phyloP scores from a whole-genome alignment of 2,329 filamentous ascomycete genomes.

The Paecilomyces sp. region DNA sequence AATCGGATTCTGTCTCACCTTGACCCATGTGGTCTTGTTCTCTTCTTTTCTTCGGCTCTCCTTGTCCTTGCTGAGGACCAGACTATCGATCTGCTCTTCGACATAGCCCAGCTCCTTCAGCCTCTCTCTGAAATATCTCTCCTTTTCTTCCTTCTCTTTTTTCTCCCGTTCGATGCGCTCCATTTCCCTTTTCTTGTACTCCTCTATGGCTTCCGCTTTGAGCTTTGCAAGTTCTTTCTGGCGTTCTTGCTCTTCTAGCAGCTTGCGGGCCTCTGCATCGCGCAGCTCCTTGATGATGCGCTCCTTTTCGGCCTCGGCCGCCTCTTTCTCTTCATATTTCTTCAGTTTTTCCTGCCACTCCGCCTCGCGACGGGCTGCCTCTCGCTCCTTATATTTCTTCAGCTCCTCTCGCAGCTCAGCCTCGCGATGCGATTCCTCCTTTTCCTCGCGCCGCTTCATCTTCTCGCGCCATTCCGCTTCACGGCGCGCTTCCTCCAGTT shows the following conservation, averaged over 20 bases:
- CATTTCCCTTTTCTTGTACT: conserved; percentile 45
- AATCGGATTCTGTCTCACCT: conserved; percentile 21
- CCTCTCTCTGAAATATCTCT: conserved; percentile 43
- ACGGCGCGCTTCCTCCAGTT: conserved; percentile 21
- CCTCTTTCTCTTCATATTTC: conserved; percentile 24
- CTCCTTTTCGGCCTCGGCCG: conserved; percentile 40
- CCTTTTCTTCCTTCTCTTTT: conserved; percentile 42
- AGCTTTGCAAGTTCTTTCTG: conserved; percentile 33
- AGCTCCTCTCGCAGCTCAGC: conserved; percentile 22
- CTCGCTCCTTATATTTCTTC: conserved; percentile 24
- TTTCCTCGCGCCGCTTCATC: conserved; percentile 15
- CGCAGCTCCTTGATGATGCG: conserved; percentile 25
- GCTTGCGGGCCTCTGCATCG: conserved; percentile 40
- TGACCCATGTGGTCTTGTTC: conserved; percentile 34
- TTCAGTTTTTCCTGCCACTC: conserved; percentile 18
- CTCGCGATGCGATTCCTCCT: conserved; percentile 12
- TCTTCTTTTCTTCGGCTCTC: conserved; percentile 21
- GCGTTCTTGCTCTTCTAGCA: conserved; percentile 20
- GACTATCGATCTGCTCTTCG: conserved; percentile 36
- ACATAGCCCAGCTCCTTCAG: conserved; percentile 33
- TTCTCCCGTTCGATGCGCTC: conserved; percentile 43
- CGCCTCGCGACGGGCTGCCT: conserved; percentile 11
- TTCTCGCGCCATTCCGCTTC: conserved; percentile 7
- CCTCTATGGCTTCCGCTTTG: conserved; percentile 46
- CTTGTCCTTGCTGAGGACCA: conserved; percentile 34